These are phyloP conservation scores for Lycium barbarum DNA, from an alignment of 257 asterid genomes.

Conservation along the genomic window DNA sequence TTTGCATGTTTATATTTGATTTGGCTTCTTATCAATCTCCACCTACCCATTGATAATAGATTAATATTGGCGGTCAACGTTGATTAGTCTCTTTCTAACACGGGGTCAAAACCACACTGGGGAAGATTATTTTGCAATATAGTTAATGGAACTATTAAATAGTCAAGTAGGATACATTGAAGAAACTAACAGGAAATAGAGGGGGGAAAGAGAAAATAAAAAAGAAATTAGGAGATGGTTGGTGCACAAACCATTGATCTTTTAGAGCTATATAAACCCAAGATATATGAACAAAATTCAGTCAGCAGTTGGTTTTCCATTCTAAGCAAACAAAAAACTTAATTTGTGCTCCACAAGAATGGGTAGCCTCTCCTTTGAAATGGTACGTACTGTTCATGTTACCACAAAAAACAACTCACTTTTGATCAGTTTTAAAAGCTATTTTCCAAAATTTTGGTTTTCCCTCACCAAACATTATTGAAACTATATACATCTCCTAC, in stretches of 20 bases:
- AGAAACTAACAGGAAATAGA: constrained; percentile 12
- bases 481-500: too few species aligned
- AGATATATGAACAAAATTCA: not conserved
- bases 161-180: not conserved
- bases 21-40: not conserved
- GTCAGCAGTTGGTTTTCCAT: not conserved
- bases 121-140: not conserved
- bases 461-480: too few species aligned
- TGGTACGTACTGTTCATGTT: not conserved
- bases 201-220: not conserved
- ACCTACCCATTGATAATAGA: not conserved
- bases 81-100: not conserved
- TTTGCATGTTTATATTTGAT: too few species aligned
- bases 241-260: not conserved
- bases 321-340: not conserved
- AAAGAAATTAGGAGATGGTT: not conserved
- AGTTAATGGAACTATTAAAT: not conserved
- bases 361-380: constrained; percentile 12
- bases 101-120: not conserved
- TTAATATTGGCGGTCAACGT: not conserved
- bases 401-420: not conserved
- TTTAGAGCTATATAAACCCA: not conserved
- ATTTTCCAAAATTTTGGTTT: too few species aligned
- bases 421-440: too few species aligned
- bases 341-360: not conserved